phyloP scores from a whole-genome alignment of 768 basidiomycete species.

The Calvatia gigantea region DNA sequence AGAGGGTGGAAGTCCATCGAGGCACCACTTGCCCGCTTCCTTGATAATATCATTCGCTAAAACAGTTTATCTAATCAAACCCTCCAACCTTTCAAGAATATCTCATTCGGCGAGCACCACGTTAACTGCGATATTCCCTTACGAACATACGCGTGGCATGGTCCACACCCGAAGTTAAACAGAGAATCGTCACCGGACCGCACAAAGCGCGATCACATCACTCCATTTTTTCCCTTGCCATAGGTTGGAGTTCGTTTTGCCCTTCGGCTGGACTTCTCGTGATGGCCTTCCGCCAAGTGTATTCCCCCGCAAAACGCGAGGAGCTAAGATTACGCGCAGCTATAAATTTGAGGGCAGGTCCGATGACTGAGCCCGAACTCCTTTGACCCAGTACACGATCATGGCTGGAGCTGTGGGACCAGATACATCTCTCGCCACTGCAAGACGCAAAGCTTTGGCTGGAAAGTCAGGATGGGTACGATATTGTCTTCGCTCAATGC shows the following conservation, averaged over 20 bases:
- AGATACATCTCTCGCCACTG: constrained; percentile 30
- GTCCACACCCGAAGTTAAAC: background rate
- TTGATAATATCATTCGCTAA: background rate
- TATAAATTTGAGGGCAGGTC: constrained; percentile 1
- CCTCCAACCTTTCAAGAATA: background rate
- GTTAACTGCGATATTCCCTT: background rate
- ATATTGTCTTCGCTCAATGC: background rate
- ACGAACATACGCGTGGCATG: no score
- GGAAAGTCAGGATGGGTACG: constrained; percentile 68
- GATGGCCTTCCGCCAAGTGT: background rate
- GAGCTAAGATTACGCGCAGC: background rate
- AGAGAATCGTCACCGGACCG: background rate
- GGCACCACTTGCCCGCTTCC: background rate
- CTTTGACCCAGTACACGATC: constrained; percentile 10
- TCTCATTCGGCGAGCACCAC: background rate
- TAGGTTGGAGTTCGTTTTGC: background rate
- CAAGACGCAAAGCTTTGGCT: constrained; percentile 50
- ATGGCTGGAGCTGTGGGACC: constrained; percentile 43
- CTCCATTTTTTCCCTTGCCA: background rate
- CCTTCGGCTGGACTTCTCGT: background rate
- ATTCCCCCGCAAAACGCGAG: background rate
- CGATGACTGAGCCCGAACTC: background rate
- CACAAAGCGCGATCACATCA: background rate
- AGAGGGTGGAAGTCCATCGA: no score
- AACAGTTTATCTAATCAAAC: background rate